phyloP scores from a whole-genome alignment of 108 stramenopile species.

The Cyclostephanos tholiformis region DNA sequence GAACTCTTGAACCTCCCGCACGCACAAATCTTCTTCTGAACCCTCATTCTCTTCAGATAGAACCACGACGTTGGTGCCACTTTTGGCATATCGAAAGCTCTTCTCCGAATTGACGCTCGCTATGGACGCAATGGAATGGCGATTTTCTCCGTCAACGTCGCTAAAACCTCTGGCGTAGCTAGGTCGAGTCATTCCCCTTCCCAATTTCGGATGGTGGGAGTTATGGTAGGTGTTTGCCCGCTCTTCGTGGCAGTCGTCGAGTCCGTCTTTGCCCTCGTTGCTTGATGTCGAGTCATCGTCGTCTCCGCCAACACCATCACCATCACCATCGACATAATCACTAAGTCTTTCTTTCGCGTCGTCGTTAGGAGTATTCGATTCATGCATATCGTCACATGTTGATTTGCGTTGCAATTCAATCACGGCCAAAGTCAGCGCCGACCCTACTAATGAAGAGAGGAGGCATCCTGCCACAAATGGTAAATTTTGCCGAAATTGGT shows the following conservation, averaged over 20 bases:
- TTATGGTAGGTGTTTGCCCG: neutral
- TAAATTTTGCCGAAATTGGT: neutral
- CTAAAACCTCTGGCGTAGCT: conserved; percentile 7
- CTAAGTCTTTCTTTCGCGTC: neutral
- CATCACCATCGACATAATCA: neutral
- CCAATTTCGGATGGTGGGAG: neutral
- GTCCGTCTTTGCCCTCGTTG: neutral
- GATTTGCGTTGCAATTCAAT: conserved; percentile 8
- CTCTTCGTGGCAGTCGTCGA: neutral
- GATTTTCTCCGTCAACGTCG: conserved; percentile 9
- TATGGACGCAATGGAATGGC: conserved; percentile 1
- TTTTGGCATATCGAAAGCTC: neutral
- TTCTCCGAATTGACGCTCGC: neutral
- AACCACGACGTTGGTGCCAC: conserved; percentile 25
- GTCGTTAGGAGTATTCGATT: neutral
- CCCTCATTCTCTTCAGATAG: conserved; percentile 21
- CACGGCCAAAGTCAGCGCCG: conserved; percentile 11
- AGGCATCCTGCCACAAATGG: conserved; percentile 4
- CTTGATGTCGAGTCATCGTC: neutral
- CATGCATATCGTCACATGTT: neutral
- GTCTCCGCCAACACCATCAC: neutral
- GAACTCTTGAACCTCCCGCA: conserved; percentile 28
- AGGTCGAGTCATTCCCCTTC: neutral
- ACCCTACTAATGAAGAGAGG: conserved; percentile 8
- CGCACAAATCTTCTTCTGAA: conserved; percentile 9